phyloP scores from a whole-genome alignment of 2,329 filamentous ascomycete genomes.

The Elsinoe perseae region DNA sequence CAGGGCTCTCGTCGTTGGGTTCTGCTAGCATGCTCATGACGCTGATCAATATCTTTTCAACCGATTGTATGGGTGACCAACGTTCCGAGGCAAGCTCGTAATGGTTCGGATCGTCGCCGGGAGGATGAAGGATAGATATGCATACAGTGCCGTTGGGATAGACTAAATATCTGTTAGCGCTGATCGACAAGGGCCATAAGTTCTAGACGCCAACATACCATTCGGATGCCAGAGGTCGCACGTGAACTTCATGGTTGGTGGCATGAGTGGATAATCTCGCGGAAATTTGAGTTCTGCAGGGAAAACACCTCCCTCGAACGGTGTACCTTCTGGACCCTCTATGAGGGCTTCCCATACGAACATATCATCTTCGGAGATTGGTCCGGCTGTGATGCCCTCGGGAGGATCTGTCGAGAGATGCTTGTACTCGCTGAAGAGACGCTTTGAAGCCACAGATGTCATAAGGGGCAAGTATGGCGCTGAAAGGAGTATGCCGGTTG shows the following conservation, averaged over 20 bases:
- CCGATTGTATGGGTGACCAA: slow-evolving; percentile 93
- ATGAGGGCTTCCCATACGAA: slow-evolving; percentile 96
- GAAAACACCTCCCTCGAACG: slow-evolving; percentile 93
- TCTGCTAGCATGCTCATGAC: slow-evolving; percentile 99
- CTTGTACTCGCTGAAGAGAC: slow-evolving; percentile 94
- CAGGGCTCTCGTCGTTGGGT: slow-evolving; percentile 93
- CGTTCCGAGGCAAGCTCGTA: slow-evolving; percentile 94
- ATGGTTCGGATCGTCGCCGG: slow-evolving; percentile 95
- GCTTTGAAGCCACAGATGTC: slow-evolving; percentile 52
- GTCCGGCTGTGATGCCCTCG: slow-evolving; percentile 95
- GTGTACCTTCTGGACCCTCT: slow-evolving; percentile 88
- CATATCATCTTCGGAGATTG: slow-evolving; percentile 87
- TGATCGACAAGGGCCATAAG: not conserved
- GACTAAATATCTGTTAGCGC: slow-evolving; percentile 46
- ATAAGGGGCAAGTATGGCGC: slow-evolving; percentile 18
- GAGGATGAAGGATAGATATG: slow-evolving; percentile 95
- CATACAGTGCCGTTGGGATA: slow-evolving; percentile 89
- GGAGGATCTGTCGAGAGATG: slow-evolving; percentile 87
- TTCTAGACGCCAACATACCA: slow-evolving; percentile 46
- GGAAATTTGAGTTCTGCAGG: slow-evolving; percentile 92
- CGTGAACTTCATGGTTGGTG: slow-evolving; percentile 91
- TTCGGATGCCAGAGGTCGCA: slow-evolving; percentile 96
- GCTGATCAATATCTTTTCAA: slow-evolving; percentile 93
- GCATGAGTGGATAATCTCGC: slow-evolving; percentile 91
- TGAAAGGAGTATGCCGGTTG: not conserved